Percentiles rank a stretch among this genome's conserved stretches.
Evolutionary conservation across 805 yeast species (phyloP).

Genomic region (Barnettozyma sucrosica): DNA sequence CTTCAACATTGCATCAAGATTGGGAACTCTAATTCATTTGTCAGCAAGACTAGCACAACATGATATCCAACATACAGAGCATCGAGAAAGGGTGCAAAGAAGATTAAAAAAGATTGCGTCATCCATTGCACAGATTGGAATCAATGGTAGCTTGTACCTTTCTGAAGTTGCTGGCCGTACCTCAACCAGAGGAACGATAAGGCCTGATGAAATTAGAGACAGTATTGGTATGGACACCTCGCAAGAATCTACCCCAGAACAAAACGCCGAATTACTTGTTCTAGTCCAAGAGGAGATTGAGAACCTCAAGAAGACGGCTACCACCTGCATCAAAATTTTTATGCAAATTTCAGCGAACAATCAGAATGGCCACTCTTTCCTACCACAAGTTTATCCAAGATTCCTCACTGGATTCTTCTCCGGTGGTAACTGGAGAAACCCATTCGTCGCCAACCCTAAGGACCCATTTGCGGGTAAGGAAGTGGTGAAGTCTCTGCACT

Average conservation of each 20-base stretch:
- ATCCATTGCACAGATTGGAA: slow-evolving; percentile 55
- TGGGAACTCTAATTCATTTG: slow-evolving; percentile 47
- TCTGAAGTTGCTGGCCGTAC: slow-evolving; percentile 16
- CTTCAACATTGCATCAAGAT: slow-evolving; percentile 46
- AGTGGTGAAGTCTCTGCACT: slow-evolving; percentile 19
- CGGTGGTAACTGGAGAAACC: slow-evolving; percentile 79
- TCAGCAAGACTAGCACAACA: slow-evolving; percentile 49
- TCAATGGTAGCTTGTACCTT: slow-evolving; percentile 59
- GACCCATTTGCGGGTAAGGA: slow-evolving; percentile 26
- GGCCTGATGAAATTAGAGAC: slow-evolving; percentile 6
- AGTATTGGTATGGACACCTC: slow-evolving; percentile 1
- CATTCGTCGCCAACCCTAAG: slow-evolving; percentile 42
- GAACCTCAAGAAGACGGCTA: slow-evolving; percentile 29
- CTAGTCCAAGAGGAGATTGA: slow-evolving; percentile 37
- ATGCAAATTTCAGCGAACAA: slow-evolving; percentile 26
- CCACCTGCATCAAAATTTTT: slow-evolving; percentile 26
- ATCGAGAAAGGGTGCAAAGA: slow-evolving; percentile 41
- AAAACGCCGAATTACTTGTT: slow-evolving; percentile 27
- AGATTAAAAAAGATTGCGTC: slow-evolving; percentile 47
- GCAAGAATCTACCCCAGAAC: slow-evolving; percentile 1
- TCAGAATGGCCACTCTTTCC: slow-evolving; percentile 23
- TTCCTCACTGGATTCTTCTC: slow-evolving; percentile 59
- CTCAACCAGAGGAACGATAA: slow-evolving; percentile 23
- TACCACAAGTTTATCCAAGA: slow-evolving; percentile 66
- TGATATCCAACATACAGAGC: slow-evolving; percentile 42